phyloP scores from a whole-genome alignment of 495 filamentous ascomycete species.

The Penicillium herquei region DNA sequence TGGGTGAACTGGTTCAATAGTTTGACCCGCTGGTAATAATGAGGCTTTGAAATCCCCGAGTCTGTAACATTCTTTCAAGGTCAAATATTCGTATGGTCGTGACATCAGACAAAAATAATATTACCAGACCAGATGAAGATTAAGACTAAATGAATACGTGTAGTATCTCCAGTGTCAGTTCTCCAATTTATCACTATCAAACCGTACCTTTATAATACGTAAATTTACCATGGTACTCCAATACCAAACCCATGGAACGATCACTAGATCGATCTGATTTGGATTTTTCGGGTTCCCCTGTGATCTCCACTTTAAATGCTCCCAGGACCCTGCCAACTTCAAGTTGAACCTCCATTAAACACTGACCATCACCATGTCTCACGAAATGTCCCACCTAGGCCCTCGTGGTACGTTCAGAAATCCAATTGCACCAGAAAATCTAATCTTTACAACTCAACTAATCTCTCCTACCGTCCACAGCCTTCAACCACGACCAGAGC shows the following conservation, averaged over 20 bases:
- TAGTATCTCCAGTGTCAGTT: too few relatives aligned
- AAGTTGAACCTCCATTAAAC: not conserved
- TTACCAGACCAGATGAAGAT: too few relatives aligned
- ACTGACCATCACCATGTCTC: constrained; percentile 46
- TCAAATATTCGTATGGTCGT: too few relatives aligned
- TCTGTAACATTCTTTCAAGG: too few relatives aligned
- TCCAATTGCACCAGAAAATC: not conserved
- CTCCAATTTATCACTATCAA: not conserved
- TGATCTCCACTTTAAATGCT: constrained; percentile 4
- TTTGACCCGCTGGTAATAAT: not conserved
- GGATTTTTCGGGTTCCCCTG: constrained; percentile 5
- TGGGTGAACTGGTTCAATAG: not conserved
- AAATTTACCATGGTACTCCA: not conserved
- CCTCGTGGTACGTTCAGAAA: constrained; percentile 35
- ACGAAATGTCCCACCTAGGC: constrained; percentile 65
- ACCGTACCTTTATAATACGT: not conserved
- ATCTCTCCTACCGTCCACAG: constrained; percentile 48
- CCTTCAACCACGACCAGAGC: constrained; percentile 75
- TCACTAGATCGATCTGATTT: constrained; percentile 6
- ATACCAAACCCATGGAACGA: not conserved
- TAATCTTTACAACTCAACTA: not conserved
- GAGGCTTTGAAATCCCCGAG: too few relatives aligned
- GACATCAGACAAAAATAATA: too few relatives aligned
- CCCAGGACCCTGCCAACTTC: not conserved
- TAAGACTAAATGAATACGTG: too few relatives aligned